Conservation (phyloP, 2,329 filamentous ascomycete genomes). For the Cytospora piceicola region DNA sequence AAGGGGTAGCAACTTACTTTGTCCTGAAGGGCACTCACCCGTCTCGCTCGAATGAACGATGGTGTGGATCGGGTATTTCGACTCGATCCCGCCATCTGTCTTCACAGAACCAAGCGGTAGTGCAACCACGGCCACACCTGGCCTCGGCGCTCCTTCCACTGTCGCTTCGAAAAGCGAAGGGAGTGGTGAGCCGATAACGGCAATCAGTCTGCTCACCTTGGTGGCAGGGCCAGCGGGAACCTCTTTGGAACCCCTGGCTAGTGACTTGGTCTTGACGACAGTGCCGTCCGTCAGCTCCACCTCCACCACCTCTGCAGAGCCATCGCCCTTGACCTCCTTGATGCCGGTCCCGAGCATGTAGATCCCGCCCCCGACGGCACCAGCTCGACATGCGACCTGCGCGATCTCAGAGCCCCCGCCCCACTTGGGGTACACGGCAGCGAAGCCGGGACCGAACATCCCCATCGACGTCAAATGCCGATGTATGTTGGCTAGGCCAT, state of each 20-base stretch:
- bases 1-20: conserved; percentile 71
- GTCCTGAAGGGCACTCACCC: conserved; percentile 83
- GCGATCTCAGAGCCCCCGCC: conserved; percentile 86
- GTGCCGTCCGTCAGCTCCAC: conserved; percentile 59
- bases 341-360: conserved; percentile 83
- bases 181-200: conserved; percentile 70
- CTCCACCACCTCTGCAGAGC: conserved; percentile 22
- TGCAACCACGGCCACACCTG: conserved; percentile 73
- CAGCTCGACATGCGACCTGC: conserved; percentile 88
- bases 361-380: conserved; percentile 86
- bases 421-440: conserved; percentile 90
- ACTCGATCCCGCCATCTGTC: conserved; percentile 38
- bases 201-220: conserved; percentile 64
- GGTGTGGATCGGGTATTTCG: conserved; percentile 57
- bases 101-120: conserved; percentile 60
- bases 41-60: conserved; percentile 86
- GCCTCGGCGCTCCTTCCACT: conserved; percentile 74
- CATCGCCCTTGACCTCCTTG: conserved; percentile 39
- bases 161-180: conserved; percentile 68
- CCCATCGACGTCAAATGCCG: conserved; percentile 86
- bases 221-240: conserved; percentile 31
- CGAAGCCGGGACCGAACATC: conserved; percentile 85
- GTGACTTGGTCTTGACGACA: conserved; percentile 56
- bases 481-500: conserved; percentile 73
- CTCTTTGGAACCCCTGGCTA: conserved; percentile 53